Conservation (phyloP, 306 rosid genomes). For the Glycyrrhiza uralensis region DNA sequence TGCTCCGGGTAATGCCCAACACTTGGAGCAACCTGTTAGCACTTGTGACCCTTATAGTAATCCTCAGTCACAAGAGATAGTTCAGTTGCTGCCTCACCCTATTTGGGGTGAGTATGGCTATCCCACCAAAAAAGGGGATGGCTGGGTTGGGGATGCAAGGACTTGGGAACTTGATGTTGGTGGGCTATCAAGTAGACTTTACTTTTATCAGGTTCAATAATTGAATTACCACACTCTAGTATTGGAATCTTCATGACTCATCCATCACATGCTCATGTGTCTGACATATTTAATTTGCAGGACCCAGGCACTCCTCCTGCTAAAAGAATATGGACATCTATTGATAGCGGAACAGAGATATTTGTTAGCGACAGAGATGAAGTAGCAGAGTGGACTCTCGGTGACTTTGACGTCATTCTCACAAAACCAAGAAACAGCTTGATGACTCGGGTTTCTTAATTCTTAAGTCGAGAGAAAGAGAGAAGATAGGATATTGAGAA, state of each 20-base stretch:
- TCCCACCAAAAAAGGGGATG: slow-evolving; percentile 65
- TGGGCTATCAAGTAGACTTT: slow-evolving; percentile 55
- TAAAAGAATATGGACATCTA: slow-evolving; percentile 66
- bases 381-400: slow-evolving; percentile 76
- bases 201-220: slow-evolving; percentile 59
- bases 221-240: not conserved
- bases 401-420: slow-evolving; percentile 56
- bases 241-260: slow-evolving; percentile 26
- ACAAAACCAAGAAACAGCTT: slow-evolving; percentile 18
- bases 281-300: slow-evolving; percentile 18
- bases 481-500: not conserved
- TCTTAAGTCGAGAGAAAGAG: not conserved
- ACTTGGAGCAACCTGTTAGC: slow-evolving; percentile 54
- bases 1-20: slow-evolving; percentile 69
- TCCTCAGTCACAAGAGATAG: slow-evolving; percentile 85
- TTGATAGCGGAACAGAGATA: slow-evolving; percentile 75
- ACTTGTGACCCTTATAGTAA: slow-evolving; percentile 80
- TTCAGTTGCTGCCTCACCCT: slow-evolving; percentile 77
- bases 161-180: slow-evolving; percentile 93
- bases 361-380: slow-evolving; percentile 60
- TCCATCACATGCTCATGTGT: not conserved
- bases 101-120: slow-evolving; percentile 72
- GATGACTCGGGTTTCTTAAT: not conserved
- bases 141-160: slow-evolving; percentile 75
- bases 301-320: slow-evolving; percentile 69